A percentile compares a stretch with the other conserved stretches of the same genome.
phyloP scores from a whole-genome alignment of 371 early-diverging fungal genomes.

The Apophysomyces ossiformis region DNA sequence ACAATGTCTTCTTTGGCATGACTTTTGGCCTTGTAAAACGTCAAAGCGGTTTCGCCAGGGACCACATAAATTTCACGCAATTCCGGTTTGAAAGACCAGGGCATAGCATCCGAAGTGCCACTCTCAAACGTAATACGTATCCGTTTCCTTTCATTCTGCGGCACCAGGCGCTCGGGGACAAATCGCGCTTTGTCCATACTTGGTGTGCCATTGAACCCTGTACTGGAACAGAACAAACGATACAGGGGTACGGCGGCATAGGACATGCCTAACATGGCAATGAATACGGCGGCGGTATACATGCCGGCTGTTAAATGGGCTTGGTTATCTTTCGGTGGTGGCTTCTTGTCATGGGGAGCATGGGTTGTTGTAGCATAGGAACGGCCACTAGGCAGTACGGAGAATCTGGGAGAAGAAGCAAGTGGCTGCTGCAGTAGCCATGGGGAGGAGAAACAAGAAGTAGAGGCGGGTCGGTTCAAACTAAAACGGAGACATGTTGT shows the following conservation, averaged over 20 bases:
- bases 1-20: slow-evolving; percentile 88
- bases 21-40: slow-evolving; percentile 96
- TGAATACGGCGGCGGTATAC: slow-evolving; percentile 84
- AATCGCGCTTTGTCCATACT: slow-evolving; percentile 64
- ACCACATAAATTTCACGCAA: slow-evolving; percentile 83
- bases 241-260: slow-evolving; percentile 98
- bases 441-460: no score
- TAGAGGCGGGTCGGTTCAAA: no score
- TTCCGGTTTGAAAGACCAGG: slow-evolving; percentile 93
- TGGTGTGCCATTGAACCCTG: slow-evolving; percentile 92
- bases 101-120: slow-evolving; percentile 78
- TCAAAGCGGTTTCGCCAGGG: slow-evolving; percentile 96
- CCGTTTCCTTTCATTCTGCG: slow-evolving; percentile 58
- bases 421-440: slow-evolving; percentile 1
- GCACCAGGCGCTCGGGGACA: slow-evolving; percentile 63
- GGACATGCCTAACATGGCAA: slow-evolving; percentile 85
- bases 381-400: no score
- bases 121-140: slow-evolving; percentile 88
- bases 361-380: no score
- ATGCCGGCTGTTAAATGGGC: slow-evolving; percentile 47
- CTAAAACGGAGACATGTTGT: neutral
- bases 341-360: no score
- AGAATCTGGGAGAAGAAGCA: no score
- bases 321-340: slow-evolving; percentile 28
- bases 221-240: slow-evolving; percentile 90